A percentile compares a stretch with the other conserved stretches of the same genome.
These are phyloP conservation scores for Hydrangea macrophylla DNA, from an alignment of 148 eudicot genomes.

Conservation along the genomic window DNA sequence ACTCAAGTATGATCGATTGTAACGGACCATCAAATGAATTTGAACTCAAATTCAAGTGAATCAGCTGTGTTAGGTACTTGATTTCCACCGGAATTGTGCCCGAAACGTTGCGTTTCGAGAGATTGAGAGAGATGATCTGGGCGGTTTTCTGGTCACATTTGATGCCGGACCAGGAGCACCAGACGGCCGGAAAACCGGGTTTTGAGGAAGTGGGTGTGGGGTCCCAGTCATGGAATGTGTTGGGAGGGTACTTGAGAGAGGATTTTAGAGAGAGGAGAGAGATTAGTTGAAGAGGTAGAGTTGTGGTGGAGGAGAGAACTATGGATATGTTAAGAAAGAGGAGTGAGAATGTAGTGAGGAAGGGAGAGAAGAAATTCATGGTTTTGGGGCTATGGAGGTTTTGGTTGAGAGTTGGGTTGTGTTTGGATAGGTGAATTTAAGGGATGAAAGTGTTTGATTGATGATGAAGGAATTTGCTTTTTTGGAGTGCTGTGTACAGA, in stretches of 20 bases:
- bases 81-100: constrained; percentile 55
- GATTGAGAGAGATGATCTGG: constrained; percentile 47
- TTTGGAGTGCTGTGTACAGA: constrained; percentile 62
- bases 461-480: constrained; percentile 42
- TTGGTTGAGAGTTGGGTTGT: constrained; percentile 19
- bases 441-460: constrained; percentile 42
- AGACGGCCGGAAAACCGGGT: constrained; percentile 30
- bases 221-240: constrained; percentile 61
- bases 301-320: constrained; percentile 6
- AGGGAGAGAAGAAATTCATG: constrained; percentile 38
- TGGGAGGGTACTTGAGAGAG: constrained; percentile 62
- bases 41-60: constrained; percentile 54
- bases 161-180: constrained; percentile 88
- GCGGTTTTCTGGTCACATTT: constrained; percentile 38
- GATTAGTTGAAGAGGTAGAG: constrained; percentile 37
- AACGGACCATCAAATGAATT: constrained; percentile 56
- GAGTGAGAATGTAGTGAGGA: constrained; percentile 5
- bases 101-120: constrained; percentile 64
- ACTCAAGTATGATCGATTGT: constrained; percentile 42
- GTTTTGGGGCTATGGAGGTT: constrained; percentile 9
- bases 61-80: constrained; percentile 36
- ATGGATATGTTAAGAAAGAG: no score
- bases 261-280: constrained; percentile 67
- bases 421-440: constrained; percentile 43
- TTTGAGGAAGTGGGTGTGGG: constrained; percentile 23